Percentiles rank a stretch among this genome's conserved stretches.
Evolutionary conservation across 2,329 filamentous ascomycete species (phyloP).

Genomic region (Botryotinia convoluta): DNA sequence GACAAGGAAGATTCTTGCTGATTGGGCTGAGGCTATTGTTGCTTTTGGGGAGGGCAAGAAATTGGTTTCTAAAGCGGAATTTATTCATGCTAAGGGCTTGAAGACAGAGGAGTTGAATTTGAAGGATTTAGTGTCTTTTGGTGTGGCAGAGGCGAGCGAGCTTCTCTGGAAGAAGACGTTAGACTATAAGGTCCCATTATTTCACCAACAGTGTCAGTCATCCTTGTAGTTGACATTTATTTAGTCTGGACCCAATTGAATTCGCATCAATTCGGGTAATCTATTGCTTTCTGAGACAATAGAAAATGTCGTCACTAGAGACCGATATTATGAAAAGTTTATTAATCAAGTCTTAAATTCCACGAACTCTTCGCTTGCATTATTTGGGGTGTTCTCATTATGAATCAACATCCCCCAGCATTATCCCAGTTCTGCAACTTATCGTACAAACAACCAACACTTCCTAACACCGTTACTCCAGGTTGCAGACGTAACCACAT

Average conservation of each 20-base stretch:
- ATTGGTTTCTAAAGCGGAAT: constrained; percentile 1
- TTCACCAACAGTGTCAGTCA: background rate
- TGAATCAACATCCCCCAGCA: background rate
- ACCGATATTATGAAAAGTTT: background rate
- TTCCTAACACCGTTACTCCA: background rate
- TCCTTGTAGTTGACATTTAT: background rate
- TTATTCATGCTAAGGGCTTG: background rate
- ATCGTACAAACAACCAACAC: background rate
- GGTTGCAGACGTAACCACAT: background rate
- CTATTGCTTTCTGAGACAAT: background rate
- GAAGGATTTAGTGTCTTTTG: background rate
- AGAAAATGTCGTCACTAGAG: background rate
- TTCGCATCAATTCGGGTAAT: background rate
- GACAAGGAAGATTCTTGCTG: background rate
- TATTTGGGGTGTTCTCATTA: background rate
- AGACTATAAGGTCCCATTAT: background rate
- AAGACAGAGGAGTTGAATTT: background rate
- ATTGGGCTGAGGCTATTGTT: background rate
- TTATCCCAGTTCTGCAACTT: background rate
- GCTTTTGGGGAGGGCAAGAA: background rate
- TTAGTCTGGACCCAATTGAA: background rate
- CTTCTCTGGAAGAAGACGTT: background rate
- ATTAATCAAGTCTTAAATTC: background rate
- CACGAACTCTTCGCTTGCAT: background rate
- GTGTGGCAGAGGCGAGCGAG: background rate